A percentile compares a stretch with the other conserved stretches of the same genome.
Evolutionary conservation across 768 basidiomycete genomes (phyloP).

Genomic region (Polyporus arcularius): DNA sequence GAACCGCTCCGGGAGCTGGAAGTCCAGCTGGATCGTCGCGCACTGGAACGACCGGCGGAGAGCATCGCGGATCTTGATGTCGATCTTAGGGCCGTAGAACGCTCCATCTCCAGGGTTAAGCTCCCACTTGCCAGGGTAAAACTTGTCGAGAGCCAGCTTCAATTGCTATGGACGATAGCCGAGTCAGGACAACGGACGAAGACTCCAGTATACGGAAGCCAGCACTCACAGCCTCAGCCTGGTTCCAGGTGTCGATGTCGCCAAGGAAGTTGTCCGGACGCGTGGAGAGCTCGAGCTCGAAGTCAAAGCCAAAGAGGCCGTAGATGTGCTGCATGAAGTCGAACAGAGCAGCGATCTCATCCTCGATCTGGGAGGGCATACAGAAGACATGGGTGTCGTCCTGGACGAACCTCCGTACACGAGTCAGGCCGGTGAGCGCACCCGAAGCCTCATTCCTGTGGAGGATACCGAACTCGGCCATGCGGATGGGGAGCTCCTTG

Average conservation of each 20-base stretch:
- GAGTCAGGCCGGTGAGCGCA: slow-evolving; percentile 87
- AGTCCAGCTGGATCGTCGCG: slow-evolving; percentile 98
- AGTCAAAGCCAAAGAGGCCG: slow-evolving; percentile 92
- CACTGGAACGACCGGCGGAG: slow-evolving; percentile 94
- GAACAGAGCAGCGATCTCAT: slow-evolving; percentile 84
- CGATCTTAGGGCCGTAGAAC: slow-evolving; percentile 99
- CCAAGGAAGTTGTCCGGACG: slow-evolving; percentile 95
- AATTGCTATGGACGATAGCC: slow-evolving; percentile 61
- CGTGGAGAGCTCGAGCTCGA: slow-evolving; percentile 92
- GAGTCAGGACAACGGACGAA: not conserved
- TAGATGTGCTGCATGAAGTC: slow-evolving; percentile 96
- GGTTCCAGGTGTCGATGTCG: slow-evolving; percentile 84
- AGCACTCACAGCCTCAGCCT: slow-evolving; percentile 72
- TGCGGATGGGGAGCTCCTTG: slow-evolving; percentile 92
- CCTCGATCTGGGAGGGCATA: slow-evolving; percentile 90
- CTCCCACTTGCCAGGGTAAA: slow-evolving; percentile 87
- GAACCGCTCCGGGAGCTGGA: slow-evolving; percentile 96
- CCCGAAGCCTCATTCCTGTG: slow-evolving; percentile 97
- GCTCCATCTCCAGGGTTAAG: slow-evolving; percentile 96
- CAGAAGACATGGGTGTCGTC: slow-evolving; percentile 99
- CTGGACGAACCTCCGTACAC: slow-evolving; percentile 94
- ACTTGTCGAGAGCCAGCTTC: slow-evolving; percentile 77
- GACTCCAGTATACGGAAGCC: not conserved
- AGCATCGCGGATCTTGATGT: slow-evolving; percentile 94
- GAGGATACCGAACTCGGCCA: slow-evolving; percentile 98